Evolutionary conservation across 164 flowering plant species (phyloP), one percentile per base, ranked within the genome.

Genomic region (Tinospora cordifolia): DNA sequence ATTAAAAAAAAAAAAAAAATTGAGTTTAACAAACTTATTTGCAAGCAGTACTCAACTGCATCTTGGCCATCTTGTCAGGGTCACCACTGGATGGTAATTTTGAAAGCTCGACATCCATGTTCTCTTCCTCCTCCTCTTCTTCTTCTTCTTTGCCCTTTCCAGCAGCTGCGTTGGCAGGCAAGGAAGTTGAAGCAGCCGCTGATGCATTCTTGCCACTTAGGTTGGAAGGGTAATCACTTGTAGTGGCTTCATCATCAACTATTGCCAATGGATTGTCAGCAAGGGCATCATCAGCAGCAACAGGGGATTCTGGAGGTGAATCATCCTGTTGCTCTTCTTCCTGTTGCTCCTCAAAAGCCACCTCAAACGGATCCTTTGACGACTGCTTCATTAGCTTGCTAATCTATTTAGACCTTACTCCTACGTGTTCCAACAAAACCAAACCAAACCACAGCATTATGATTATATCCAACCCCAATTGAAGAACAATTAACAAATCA

Each of bases 51-150:
- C 41, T 89, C 71, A 63, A 90, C 97, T 91, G 97, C 98, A 93
- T 93, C 79, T 88, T 88, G 72, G 89, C 94, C 90, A 82, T 81
- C 74, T 91, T 91, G 62, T 81, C 84, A 69, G 97, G 97, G 71
- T 93, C 98, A 21, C 86, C 86, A 74, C 62, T 81, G 19, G 92
- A 62, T 0, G 85, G 72, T 13, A 86, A 63, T 79, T 89, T 91
- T 38, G 84, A 81, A 38, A 93, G 86, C 81, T 91, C 94, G 69
- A 88, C 87, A n/a, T 93, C 97, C 90, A 90, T 80, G 73, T 86
- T 88, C 67, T 93, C 98, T 73, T 93, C 98, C 65, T 93, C 97
- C 51, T 91, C 98, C 34, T 91, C 98, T 11, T 93, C 98, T 4
- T 91, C 92, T 0, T 90, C 94, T 22, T 90, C 93, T 75, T 89